Base-by-base conservation (phyloP, 192 early-diverging fungal genomes). In the Haplosporangium gracile region DNA sequence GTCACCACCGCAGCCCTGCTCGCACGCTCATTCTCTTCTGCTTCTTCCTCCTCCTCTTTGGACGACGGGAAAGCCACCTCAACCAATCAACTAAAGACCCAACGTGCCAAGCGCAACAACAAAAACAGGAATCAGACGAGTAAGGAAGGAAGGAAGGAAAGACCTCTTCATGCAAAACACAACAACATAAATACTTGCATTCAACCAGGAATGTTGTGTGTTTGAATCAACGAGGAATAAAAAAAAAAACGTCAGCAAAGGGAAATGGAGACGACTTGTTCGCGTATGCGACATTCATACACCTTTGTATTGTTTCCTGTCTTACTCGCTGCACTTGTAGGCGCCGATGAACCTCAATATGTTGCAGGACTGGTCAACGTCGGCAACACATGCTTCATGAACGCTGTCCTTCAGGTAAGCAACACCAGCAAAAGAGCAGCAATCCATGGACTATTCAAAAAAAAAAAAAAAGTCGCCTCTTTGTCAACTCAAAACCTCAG, bases 341-440 rank as follows among this genome's bases (percentile, higher is more conserved):
- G 60, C 40, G 13, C 15, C 29, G 51, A 75, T 5, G 34, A 55
- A 24, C 83, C 78, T 15, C 69, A 74, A 29, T 85, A 80, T 77
- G 78, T 85, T 63, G 80, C 74, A 22, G 96, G 96, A 18, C 90
- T 97, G 15, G 89, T 94, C 79, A 97, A 97, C 78, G 81, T 95
- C 78, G 96, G 97, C 29, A 97, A 97, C 82, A 96, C 95, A 10
- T 97, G 97, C 88, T 97, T 97, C 84, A 92, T 97, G 91, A 97
- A 97, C 79, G 92, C 93, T 15, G 94, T 95, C 4, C 76, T 97
- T 34, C 97, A 95, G 92, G 95, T 92, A 29, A 71, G 51, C 13
- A 20, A 60, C 55, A 40, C 6, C 1, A 57, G 26, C 49, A 51
- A 5, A 20, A 51, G 1, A 36, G 36, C 36, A 36, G 36, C 51